phyloP scores from a whole-genome alignment of 2,329 filamentous ascomycete species.

The Westerdykella aurantiaca region DNA sequence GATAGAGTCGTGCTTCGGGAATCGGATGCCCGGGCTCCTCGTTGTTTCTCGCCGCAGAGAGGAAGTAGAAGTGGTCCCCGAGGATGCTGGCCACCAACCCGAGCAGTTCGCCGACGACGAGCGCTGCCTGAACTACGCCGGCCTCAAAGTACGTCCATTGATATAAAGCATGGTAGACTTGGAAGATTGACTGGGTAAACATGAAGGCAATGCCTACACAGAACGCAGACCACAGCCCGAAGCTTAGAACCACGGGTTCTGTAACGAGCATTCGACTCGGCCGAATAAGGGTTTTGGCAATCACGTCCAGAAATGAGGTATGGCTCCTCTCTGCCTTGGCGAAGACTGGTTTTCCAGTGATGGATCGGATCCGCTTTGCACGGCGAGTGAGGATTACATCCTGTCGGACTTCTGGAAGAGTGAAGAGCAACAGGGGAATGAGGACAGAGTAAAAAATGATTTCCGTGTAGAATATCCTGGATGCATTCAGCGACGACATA shows the following conservation, averaged over 20 bases:
- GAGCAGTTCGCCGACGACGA: conserved; percentile 44
- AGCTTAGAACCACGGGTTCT: conserved; percentile 46
- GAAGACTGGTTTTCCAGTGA: no score
- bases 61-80: conserved; percentile 39
- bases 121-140: conserved; percentile 42
- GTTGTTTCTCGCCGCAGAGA: conserved; percentile 35
- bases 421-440: no score
- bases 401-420: no score
- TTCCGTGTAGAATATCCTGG: no score
- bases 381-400: no score
- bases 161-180: conserved; percentile 40
- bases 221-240: conserved; percentile 47
- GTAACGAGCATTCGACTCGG: conserved; percentile 21
- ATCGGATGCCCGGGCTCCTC: conserved; percentile 38
- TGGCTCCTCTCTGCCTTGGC: no score
- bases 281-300: no score
- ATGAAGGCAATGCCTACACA: conserved; percentile 45
- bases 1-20: conserved; percentile 44
- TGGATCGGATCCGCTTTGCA: no score
- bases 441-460: no score
- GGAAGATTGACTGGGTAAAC: conserved; percentile 46
- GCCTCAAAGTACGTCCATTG: conserved; percentile 38
- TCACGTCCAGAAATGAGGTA: no score
- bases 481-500: no score
- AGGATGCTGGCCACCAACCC: conserved; percentile 36